phyloP scores from a whole-genome alignment of 2,329 filamentous ascomycete genomes.

The Camillea tinctor region DNA sequence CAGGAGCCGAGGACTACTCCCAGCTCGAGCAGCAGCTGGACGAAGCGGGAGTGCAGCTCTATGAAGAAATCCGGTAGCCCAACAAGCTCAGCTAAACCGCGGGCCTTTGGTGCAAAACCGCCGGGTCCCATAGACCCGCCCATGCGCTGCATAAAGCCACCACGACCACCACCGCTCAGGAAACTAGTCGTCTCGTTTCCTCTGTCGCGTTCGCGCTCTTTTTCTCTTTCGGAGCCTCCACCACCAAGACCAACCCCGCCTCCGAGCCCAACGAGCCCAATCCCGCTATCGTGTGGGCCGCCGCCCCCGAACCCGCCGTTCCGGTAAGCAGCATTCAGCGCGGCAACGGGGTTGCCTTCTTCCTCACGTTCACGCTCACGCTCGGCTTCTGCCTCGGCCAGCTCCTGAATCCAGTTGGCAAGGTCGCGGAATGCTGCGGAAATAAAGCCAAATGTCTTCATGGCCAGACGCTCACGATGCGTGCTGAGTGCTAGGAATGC shows the following conservation, averaged over 20 bases:
- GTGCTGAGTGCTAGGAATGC: slow-evolving; percentile 65
- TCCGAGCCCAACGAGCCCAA: slow-evolving; percentile 26
- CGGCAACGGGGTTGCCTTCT: slow-evolving; percentile 37
- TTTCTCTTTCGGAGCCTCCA: slow-evolving; percentile 26
- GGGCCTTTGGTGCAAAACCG: slow-evolving; percentile 55
- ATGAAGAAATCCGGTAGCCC: slow-evolving; percentile 68
- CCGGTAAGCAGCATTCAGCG: slow-evolving; percentile 44
- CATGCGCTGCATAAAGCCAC: slow-evolving; percentile 57
- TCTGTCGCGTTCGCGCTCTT: slow-evolving; percentile 22
- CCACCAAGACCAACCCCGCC: slow-evolving; percentile 27
- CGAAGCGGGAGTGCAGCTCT: slow-evolving; percentile 63
- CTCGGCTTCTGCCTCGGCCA: slow-evolving; percentile 64
- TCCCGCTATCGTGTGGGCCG: slow-evolving; percentile 28
- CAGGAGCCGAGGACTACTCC: slow-evolving; percentile 53
- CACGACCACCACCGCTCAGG: slow-evolving; percentile 50
- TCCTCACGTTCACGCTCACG: slow-evolving; percentile 45
- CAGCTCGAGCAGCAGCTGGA: slow-evolving; percentile 60
- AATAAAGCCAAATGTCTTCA: slow-evolving; percentile 65
- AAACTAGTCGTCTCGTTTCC: slow-evolving; percentile 52
- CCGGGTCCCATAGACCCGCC: slow-evolving; percentile 53
- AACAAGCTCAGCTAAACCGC: slow-evolving; percentile 64
- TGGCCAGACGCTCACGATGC: slow-evolving; percentile 62
- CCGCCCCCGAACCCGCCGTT: slow-evolving; percentile 39
- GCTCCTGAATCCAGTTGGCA: slow-evolving; percentile 63
- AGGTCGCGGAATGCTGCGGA: slow-evolving; percentile 62